Percentiles rank a stretch among this genome's conserved stretches.
These are phyloP conservation scores for Leccinum imitatum DNA, from an alignment of 768 basidiomycete species.

Conservation along the genomic window DNA sequence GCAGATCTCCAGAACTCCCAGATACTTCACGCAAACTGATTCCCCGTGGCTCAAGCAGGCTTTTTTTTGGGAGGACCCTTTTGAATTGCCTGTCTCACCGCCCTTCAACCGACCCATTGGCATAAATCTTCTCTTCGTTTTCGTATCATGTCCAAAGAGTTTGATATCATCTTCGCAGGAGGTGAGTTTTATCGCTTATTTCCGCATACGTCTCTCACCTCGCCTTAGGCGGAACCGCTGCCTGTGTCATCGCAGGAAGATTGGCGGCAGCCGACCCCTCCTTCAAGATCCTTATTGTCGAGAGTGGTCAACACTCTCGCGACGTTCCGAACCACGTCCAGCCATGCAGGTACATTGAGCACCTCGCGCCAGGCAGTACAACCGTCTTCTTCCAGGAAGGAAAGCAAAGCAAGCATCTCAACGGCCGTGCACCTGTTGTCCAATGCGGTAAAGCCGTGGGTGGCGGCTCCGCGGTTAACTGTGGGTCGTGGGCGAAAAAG, in stretches of 20 bases:
- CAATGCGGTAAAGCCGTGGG: conserved; percentile 53
- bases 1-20: no score
- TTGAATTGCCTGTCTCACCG: no score
- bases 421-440: conserved; percentile 46
- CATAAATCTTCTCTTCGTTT: not conserved
- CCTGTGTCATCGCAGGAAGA: conserved; percentile 53
- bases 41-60: no score
- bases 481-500: conserved; percentile 33
- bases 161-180: not conserved
- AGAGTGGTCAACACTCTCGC: conserved; percentile 54
- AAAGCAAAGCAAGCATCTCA: conserved; percentile 42
- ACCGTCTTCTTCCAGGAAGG: conserved; percentile 24
- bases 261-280: conserved; percentile 52
- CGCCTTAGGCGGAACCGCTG: conserved; percentile 45
- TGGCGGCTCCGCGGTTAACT: conserved; percentile 63
- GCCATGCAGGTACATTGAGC: conserved; percentile 49
- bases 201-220: not conserved
- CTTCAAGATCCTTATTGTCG: conserved; percentile 59
- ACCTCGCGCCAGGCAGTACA: conserved; percentile 37
- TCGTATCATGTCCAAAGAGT: not conserved
- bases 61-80: no score
- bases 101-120: no score
- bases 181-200: not conserved
- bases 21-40: no score
- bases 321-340: conserved; percentile 49